Evolutionary conservation across 805 yeast species (phyloP), one percentile per base, ranked within the genome.

Genomic region (Ogataea nitratoaversa): DNA sequence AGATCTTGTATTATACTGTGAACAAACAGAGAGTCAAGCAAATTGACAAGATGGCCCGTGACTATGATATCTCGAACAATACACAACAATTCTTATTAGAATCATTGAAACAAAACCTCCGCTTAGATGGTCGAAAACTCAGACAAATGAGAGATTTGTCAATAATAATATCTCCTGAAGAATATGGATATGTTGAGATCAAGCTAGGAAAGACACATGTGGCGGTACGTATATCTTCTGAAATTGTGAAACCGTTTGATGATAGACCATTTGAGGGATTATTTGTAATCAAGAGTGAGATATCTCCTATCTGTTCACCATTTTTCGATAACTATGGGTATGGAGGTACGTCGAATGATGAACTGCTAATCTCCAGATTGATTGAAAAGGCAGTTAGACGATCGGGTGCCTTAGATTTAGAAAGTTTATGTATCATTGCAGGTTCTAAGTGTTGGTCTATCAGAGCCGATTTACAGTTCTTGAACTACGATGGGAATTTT

Each of bases 261-360:
- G 95, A 90, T 50, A 72, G 96, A 40, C 97, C 97, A 0, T 91
- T 87, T 58, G 99, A 93, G 62, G 99, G 99, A 1, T 54, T 84
- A 3, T 89, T 93, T 58, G 70, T 75, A 19, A 89, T 93, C 12
- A 77, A 84, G 36, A 84, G 95, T 2, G 98, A 93, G 54, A 78
- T 86, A 32, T 76, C 89, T 17, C 86, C 97, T 13, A 83, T 91
- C 88, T 95, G 96, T 1, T 80, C 89, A 5, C 82, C 95, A 1
- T 71, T 78, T 50, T 89, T 88, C 59, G 96, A 90, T 52, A 79
- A 78, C 16, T 29, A n/a, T 51, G 81, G 80, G 22, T 46, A 48
- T 14, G 44, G 56, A n/a, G 52, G 46, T 30, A 79, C 77, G 46
- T 72, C 84, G n/a, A 85, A 83, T 43, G 88, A 85, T 40, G 98